Percentiles rank a stretch among this genome's conserved stretches.
Evolutionary conservation across 2,329 filamentous ascomycete genomes (phyloP).

Genomic region (Pezicula radicicola): DNA sequence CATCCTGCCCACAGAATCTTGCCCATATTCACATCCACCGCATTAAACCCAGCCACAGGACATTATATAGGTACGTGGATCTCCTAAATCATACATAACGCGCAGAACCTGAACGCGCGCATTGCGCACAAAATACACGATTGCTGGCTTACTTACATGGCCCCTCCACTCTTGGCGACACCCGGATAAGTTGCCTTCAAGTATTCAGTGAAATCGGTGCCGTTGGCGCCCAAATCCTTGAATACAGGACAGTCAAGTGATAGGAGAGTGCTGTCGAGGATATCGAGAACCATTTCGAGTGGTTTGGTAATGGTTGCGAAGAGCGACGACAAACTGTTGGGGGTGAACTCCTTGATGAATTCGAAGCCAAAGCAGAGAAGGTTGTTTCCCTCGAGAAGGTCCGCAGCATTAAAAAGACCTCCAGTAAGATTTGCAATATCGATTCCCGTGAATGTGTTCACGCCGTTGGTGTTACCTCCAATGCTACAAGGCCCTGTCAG

Average conservation of each 20-base stretch:
- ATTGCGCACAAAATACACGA: no score
- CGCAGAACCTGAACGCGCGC: no score
- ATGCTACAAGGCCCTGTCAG: constrained; percentile 19
- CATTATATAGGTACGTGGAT: no score
- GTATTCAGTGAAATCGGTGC: background rate
- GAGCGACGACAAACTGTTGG: constrained; percentile 36
- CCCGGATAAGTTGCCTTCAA: constrained; percentile 6
- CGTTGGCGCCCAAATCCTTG: constrained; percentile 13
- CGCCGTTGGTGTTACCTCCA: constrained; percentile 47
- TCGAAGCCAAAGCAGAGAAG: constrained; percentile 39
- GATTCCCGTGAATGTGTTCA: constrained; percentile 48
- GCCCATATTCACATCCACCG: no score
- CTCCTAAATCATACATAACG: no score
- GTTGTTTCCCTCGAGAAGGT: constrained; percentile 44
- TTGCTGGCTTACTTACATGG: background rate
- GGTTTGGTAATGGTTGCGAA: constrained; percentile 31
- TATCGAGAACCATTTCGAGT: constrained; percentile 19
- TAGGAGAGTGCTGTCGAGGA: constrained; percentile 17
- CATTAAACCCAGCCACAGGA: no score
- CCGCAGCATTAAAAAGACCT: constrained; percentile 39
- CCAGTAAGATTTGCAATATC: constrained; percentile 38
- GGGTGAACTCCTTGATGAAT: constrained; percentile 33
- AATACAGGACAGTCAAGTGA: constrained; percentile 27
- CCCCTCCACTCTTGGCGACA: constrained; percentile 1
- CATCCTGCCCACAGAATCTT: no score